A percentile compares a stretch with the other conserved stretches of the same genome.
phyloP scores from a whole-genome alignment of 768 basidiomycete species.

The Suillus discolor region DNA sequence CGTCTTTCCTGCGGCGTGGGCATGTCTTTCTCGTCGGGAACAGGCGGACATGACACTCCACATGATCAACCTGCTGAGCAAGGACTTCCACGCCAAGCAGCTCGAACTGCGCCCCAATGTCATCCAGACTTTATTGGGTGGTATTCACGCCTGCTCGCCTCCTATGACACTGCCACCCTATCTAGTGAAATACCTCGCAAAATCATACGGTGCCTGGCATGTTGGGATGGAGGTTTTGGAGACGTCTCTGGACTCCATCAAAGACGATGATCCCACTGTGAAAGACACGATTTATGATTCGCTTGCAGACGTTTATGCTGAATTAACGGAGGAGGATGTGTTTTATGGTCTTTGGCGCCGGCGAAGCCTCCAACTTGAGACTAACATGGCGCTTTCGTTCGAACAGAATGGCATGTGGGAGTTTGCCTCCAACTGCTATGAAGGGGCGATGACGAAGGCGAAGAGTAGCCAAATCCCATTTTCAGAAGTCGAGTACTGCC shows the following conservation, averaged over 20 bases:
- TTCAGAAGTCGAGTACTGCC: slow-evolving; percentile 91
- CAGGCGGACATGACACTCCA: slow-evolving; percentile 88
- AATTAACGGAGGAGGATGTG: slow-evolving; percentile 94
- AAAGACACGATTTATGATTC: slow-evolving; percentile 89
- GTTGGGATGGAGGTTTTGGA: slow-evolving; percentile 84
- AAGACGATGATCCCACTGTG: slow-evolving; percentile 78
- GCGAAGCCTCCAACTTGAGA: slow-evolving; percentile 86
- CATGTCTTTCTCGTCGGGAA: slow-evolving; percentile 81
- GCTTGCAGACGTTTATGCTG: slow-evolving; percentile 92
- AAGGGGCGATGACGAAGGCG: slow-evolving; percentile 85
- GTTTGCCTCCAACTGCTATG: slow-evolving; percentile 85
- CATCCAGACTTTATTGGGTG: slow-evolving; percentile 86
- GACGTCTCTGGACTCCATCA: slow-evolving; percentile 72
- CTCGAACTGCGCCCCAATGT: slow-evolving; percentile 89
- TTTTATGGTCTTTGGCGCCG: slow-evolving; percentile 96
- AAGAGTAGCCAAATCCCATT: slow-evolving; percentile 83
- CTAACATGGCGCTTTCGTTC: slow-evolving; percentile 83
- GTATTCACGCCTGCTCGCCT: slow-evolving; percentile 83
- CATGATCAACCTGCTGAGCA: slow-evolving; percentile 87
- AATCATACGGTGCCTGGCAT: slow-evolving; percentile 97
- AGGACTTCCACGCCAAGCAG: slow-evolving; percentile 92
- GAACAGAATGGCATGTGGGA: slow-evolving; percentile 99
- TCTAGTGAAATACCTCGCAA: slow-evolving; percentile 93
- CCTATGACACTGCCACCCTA: slow-evolving; percentile 91
- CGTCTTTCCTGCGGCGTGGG: slow-evolving; percentile 85